Base-by-base conservation (phyloP, 148 eudicot species). In the Talinum fruticosum region DNA sequence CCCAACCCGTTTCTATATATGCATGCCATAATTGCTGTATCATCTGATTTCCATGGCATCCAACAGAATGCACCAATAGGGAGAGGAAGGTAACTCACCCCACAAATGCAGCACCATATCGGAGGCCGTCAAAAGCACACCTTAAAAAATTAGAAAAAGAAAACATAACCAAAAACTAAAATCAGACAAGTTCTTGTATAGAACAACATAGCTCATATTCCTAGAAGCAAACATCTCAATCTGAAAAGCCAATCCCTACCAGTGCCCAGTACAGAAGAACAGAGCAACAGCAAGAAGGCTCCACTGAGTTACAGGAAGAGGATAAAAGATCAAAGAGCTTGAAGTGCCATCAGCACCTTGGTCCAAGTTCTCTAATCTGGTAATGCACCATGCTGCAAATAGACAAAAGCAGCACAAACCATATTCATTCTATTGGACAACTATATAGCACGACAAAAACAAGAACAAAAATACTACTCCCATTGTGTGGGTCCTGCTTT, bases 91-190 rank as follows among this genome's bases (percentile, higher is more conserved):
- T 21, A 18, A 49, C 92, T 91, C 78, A 96, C 99, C 98, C 99
- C 36, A 91, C 79, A 88, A 96, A 93, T 75, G 99, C 95, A 76
- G 98, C 95, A 82, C 92, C 99, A 82, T 91, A 96, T 68, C 91
- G 89, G 69, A 96, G 95, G 66, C 98, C 99, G 74, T 96, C 99
- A 86, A 96, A 96, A 30, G 99, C 96, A 84, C 99, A 96, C 99
- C 99, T 96, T 75, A 33, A 83, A 28, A 47, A 3, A 70, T n/a
- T 47, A 41, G 62, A 65, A 28, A 45, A 15, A 37, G 53, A 24
- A 10, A 59, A 47, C 51, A 26, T 26, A n/a, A 36, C 66, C 10
- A 59, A 79, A 72, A 13, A 41, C n/a, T 28, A 26, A 26, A 45
- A 35, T 13, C 49, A 41, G 24, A 33, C 6, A 15, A 28, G 21